These are phyloP conservation scores for Podila minutissima DNA, from an alignment of 192 early-diverging fungal genomes.

Conservation along the genomic window DNA sequence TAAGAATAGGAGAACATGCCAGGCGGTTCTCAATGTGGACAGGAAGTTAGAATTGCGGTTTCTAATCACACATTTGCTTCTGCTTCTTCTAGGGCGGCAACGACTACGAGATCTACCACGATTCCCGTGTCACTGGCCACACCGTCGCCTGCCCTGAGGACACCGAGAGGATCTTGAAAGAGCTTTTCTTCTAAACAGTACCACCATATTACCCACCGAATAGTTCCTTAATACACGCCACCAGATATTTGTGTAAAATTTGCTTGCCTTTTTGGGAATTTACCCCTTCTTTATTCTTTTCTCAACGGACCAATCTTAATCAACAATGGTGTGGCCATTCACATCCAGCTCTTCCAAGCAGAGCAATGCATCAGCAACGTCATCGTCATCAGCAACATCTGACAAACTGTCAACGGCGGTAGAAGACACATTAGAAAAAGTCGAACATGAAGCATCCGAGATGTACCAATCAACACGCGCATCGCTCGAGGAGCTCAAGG, in stretches of 20 bases:
- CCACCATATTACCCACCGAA: not conserved
- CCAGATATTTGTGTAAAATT: no score
- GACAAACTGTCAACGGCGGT: not conserved
- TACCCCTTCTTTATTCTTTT: not conserved
- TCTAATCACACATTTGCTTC: no score
- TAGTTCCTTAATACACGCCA: no score
- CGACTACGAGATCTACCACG: constrained; percentile 96
- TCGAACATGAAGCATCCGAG: constrained; percentile 26
- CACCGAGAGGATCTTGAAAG: constrained; percentile 83
- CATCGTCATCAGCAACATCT: constrained; percentile 7
- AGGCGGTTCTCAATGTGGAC: not conserved
- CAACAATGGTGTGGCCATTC: constrained; percentile 32
- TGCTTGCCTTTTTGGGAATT: no score
- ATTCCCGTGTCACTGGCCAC: constrained; percentile 86
- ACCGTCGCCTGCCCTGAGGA: constrained; percentile 85
- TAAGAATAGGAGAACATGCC: no score
- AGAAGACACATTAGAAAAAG: constrained; percentile 15
- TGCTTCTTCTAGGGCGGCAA: constrained; percentile 81
- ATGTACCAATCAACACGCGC: constrained; percentile 17
- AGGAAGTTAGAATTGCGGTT: no score
- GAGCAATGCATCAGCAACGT: not conserved
- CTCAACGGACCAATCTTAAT: not conserved
- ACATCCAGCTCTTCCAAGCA: constrained; percentile 21
- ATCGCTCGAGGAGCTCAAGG: constrained; percentile 11
- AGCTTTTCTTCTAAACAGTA: constrained; percentile 68